Evolutionary conservation across 208 protist species (phyloP).

Genomic region (Leishmania mexicana): DNA sequence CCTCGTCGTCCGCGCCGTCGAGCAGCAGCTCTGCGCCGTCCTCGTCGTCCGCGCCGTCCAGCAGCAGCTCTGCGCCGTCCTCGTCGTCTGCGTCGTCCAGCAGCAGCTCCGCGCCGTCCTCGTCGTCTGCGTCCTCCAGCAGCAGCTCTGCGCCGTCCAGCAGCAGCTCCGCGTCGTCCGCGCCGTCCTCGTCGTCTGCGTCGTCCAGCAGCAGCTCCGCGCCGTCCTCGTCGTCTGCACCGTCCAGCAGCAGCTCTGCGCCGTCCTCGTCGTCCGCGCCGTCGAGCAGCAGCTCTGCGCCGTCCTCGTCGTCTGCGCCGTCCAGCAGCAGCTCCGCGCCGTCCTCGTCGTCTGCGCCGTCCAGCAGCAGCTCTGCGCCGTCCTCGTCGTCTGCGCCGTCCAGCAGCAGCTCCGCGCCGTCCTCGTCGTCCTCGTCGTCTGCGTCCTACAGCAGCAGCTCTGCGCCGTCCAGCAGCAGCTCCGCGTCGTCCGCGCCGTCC

Average conservation of each 20-base stretch:
- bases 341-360: background rate
- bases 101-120: background rate
- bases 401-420: background rate
- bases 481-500: background rate
- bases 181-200: background rate
- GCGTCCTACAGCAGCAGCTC: background rate
- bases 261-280: background rate
- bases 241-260: slow-evolving; percentile 5
- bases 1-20: background rate
- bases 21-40: background rate
- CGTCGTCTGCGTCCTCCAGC: background rate
- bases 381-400: background rate
- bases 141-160: background rate
- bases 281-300: background rate
- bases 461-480: background rate
- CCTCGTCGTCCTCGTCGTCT: background rate
- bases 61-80: background rate
- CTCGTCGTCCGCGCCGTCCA: background rate
- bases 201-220: background rate
- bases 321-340: background rate
- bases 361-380: background rate
- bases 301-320: background rate
- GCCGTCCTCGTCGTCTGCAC: background rate
- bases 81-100: background rate
- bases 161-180: no score